Conservation (phyloP, 2,329 filamentous ascomycete species). For the Dactylellina sp. region DNA sequence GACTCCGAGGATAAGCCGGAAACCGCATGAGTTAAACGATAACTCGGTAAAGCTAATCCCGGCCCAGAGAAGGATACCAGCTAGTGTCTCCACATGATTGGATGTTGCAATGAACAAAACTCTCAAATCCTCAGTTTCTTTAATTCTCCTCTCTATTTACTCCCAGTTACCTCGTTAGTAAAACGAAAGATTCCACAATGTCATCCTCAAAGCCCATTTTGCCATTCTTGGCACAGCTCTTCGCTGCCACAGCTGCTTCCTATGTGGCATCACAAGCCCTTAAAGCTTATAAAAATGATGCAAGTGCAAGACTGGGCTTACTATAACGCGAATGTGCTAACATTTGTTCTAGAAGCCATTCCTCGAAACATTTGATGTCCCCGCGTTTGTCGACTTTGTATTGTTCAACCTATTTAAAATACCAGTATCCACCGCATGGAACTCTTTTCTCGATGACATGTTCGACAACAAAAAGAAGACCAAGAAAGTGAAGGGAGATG, state of each 20-base stretch:
- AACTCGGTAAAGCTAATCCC: not conserved
- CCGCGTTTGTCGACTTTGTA: constrained; percentile 44
- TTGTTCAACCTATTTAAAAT: constrained; percentile 49
- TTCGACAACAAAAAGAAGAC: constrained; percentile 39
- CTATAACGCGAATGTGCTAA: not conserved
- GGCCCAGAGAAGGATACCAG: not conserved
- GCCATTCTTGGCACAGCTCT: constrained; percentile 48
- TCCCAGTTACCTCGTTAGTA: not conserved
- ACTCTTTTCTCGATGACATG: constrained; percentile 43
- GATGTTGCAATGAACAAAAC: not conserved
- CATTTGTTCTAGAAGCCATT: constrained; percentile 38
- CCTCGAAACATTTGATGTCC: constrained; percentile 44
- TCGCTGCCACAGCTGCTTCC: constrained; percentile 42
- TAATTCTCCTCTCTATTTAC: not conserved
- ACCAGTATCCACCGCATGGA: constrained; percentile 48
- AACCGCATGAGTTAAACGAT: constrained; percentile 2
- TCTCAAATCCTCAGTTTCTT: not conserved
- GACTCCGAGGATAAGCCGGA: constrained; percentile 29
- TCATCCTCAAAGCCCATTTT: constrained; percentile 41
- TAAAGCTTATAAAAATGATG: constrained; percentile 38
- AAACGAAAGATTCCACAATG: constrained; percentile 16
- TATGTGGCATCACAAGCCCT: constrained; percentile 52
- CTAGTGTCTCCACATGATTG: constrained; percentile 1
- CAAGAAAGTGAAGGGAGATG: constrained; percentile 21
- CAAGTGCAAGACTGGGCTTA: constrained; percentile 1